phyloP scores from a whole-genome alignment of 2,329 filamentous ascomycete genomes.

The Colletotrichum eremochloae region DNA sequence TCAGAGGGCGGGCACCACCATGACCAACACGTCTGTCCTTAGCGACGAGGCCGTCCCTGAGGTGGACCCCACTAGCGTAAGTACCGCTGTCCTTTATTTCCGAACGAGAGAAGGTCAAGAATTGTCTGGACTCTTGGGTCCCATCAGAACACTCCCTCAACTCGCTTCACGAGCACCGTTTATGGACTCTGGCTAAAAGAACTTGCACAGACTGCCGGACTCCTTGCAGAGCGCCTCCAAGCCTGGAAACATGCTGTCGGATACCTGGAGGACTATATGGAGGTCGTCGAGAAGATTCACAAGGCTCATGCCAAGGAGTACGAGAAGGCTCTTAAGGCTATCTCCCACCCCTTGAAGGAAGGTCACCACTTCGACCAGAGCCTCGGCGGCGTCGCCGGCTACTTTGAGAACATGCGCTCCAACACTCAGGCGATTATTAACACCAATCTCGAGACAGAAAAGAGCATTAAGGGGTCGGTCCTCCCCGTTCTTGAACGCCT shows the following conservation, averaged over 20 bases:
- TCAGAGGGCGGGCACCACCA: slow-evolving; percentile 60
- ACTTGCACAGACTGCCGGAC: slow-evolving; percentile 73
- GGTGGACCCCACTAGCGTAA: slow-evolving; percentile 69
- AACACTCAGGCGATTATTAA: slow-evolving; percentile 95
- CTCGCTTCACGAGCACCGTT: background rate
- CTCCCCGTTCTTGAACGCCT: slow-evolving; percentile 90
- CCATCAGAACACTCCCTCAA: background rate
- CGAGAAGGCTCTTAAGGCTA: slow-evolving; percentile 92
- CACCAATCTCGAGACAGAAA: slow-evolving; percentile 90
- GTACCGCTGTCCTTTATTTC: slow-evolving; percentile 45
- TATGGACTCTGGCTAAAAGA: slow-evolving; percentile 24
- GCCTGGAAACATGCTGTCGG: slow-evolving; percentile 96
- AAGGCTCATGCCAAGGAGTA: slow-evolving; percentile 92
- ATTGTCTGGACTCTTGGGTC: background rate
- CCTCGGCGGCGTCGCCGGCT: slow-evolving; percentile 86
- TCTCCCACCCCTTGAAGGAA: slow-evolving; percentile 87
- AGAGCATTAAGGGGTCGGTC: slow-evolving; percentile 87
- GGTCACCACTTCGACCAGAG: slow-evolving; percentile 93
- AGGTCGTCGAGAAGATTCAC: slow-evolving; percentile 87
- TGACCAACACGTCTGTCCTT: slow-evolving; percentile 39
- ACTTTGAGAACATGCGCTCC: slow-evolving; percentile 93
- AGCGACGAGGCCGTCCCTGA: slow-evolving; percentile 71
- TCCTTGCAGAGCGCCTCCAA: slow-evolving; percentile 88
- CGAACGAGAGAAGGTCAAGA: background rate
- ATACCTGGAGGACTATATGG: slow-evolving; percentile 92